A percentile compares a stretch with the other conserved stretches of the same genome.
phyloP scores from a whole-genome alignment of 2,329 filamentous ascomycete species.

The Apiospora rasikravindrae region DNA sequence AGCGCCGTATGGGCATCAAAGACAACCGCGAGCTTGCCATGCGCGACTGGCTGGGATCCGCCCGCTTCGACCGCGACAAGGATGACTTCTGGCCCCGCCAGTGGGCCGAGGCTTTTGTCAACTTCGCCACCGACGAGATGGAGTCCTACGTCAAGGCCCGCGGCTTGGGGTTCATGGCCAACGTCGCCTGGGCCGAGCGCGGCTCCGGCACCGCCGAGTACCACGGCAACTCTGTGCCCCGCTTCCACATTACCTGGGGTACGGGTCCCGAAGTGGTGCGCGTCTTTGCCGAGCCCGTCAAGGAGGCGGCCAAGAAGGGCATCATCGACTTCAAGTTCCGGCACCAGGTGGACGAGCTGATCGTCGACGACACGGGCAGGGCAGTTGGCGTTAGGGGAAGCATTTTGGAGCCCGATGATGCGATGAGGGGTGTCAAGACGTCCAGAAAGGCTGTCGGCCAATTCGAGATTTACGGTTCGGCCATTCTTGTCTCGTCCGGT shows the following conservation, averaged over 20 bases:
- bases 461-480: conserved; percentile 59
- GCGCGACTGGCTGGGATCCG: conserved; percentile 64
- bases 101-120: conserved; percentile 69
- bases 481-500: conserved; percentile 61
- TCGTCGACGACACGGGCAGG: conserved; percentile 56
- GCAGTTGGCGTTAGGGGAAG: conserved; percentile 59
- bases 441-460: conserved; percentile 52
- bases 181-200: conserved; percentile 66
- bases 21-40: conserved; percentile 62
- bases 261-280: conserved; percentile 65
- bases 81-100: conserved; percentile 63
- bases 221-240: conserved; percentile 66
- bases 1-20: conserved; percentile 62
- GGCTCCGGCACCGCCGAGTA: conserved; percentile 60
- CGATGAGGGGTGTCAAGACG: conserved; percentile 57
- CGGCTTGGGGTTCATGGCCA: conserved; percentile 58
- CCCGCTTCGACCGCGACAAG: conserved; percentile 60
- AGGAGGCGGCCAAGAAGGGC: conserved; percentile 56
- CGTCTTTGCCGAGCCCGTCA: conserved; percentile 61
- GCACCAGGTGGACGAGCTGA: conserved; percentile 61
- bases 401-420: conserved; percentile 56
- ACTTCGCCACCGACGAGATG: conserved; percentile 65
- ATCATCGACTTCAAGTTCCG: conserved; percentile 61
- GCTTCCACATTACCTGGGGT: conserved; percentile 69
- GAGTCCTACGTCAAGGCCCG: conserved; percentile 60